Evolutionary conservation across 2,329 filamentous ascomycete species (phyloP), one percentile per base, ranked within the genome.

Genomic region (Orbilia brochopaga): DNA sequence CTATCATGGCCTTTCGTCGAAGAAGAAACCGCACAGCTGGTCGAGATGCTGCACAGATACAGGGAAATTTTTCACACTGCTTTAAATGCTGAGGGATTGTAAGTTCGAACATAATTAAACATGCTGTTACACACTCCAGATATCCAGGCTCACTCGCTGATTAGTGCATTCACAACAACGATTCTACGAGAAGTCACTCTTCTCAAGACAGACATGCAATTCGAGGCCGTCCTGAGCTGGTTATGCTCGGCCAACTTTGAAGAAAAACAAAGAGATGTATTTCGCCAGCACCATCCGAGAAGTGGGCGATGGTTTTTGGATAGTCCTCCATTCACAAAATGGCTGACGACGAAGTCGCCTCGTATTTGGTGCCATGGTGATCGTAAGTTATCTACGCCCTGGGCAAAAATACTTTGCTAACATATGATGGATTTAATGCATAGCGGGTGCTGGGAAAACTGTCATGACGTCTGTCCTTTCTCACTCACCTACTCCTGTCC

Each of bases 261-360:
- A 59, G 62, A 66, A 15, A 66, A 66, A 19, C 62, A 66, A 27
- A 59, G 62, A 27, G 62, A 66, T 7, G 54, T 66, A 1, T 66
- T 53, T 21, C 54, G 51, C 37, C 62, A 66, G 37, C 51, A 66
- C 27, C 62, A 66, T 17, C 62, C 62, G 48, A 66, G 19, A 40
- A 66, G 62, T 51, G 62, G 62, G 17, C 54, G 46, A 13, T 66
- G 62, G 62, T 66, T 66, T 66, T 15, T 66, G 37, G 62, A 66
- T 24, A 66, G 62, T 24, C 13, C 62, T 11, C 54, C 48, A 46
- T 66, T 66, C 10, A 66, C 11, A 40, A 59, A 48, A 54, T 66
- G 62, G 62, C 35, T 66, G 24, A 32, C 62, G 11, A 55, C 62
- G 8, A 59, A 40, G 13, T 40, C 32, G 21, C 37, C 46, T 13